phyloP scores from a whole-genome alignment of 768 basidiomycete species.

The Polyporus arcularius region DNA sequence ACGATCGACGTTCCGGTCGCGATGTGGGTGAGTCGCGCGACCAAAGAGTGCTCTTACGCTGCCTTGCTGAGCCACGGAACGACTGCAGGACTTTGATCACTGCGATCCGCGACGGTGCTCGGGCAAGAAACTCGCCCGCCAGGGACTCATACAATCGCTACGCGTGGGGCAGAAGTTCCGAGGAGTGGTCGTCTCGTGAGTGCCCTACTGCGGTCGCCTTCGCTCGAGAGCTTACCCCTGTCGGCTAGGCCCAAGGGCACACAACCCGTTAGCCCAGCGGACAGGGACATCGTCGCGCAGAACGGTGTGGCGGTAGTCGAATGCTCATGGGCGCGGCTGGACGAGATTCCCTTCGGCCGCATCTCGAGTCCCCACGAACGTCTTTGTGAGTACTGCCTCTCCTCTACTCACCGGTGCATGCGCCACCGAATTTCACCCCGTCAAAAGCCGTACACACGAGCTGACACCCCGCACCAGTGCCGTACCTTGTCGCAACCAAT shows the following conservation, averaged over 20 bases:
- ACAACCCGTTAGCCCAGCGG: constrained; percentile 76
- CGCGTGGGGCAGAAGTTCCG: constrained; percentile 84
- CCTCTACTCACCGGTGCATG: not conserved
- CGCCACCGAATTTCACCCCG: not conserved
- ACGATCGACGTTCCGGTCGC: constrained; percentile 70
- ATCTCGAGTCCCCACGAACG: constrained; percentile 93
- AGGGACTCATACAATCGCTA: constrained; percentile 83
- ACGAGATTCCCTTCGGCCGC: constrained; percentile 93
- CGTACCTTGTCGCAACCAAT: constrained; percentile 93
- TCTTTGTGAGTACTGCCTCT: constrained; percentile 53
- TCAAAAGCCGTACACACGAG: not conserved
- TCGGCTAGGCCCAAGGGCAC: constrained; percentile 76
- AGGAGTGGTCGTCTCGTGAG: constrained; percentile 93
- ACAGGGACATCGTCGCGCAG: constrained; percentile 73
- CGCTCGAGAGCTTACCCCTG: not conserved
- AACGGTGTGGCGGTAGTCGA: constrained; percentile 95
- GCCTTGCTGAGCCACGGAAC: not conserved
- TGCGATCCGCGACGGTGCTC: constrained; percentile 89
- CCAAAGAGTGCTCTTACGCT: not conserved
- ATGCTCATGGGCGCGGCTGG: constrained; percentile 95
- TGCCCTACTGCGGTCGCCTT: not conserved
- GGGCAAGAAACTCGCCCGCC: constrained; percentile 88
- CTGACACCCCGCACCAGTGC: constrained; percentile 54
- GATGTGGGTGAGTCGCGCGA: constrained; percentile 81
- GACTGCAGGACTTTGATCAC: constrained; percentile 87